phyloP scores from a whole-genome alignment of 192 early-diverging fungal species.

The Coemansia aciculifera region DNA sequence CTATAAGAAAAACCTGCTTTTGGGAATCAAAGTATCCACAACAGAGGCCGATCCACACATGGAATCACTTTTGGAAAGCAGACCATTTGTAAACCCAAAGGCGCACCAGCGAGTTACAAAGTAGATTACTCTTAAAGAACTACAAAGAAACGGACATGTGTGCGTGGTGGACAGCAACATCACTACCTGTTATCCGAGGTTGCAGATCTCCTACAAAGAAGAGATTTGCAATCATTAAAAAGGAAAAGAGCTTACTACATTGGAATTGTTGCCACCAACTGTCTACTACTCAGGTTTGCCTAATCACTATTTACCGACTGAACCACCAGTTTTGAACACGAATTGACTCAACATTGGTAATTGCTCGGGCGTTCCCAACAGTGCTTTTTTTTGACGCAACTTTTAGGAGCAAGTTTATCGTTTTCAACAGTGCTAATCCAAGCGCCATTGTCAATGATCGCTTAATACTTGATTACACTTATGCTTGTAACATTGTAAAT shows the following conservation, averaged over 20 bases:
- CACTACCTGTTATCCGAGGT: not conserved
- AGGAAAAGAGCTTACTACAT: not conserved
- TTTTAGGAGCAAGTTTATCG: too few species aligned
- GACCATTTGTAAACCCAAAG: not conserved
- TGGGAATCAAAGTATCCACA: not conserved
- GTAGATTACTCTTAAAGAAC: not conserved
- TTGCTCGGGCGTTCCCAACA: too few species aligned
- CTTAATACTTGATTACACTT: too few species aligned
- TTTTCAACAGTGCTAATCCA: too few species aligned
- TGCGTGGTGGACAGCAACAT: not conserved
- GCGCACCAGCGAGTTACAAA: not conserved
- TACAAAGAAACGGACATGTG: not conserved
- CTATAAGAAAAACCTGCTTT: not conserved
- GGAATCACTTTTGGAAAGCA: not conserved
- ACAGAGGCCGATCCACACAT: not conserved
- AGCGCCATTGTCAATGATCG: too few species aligned
- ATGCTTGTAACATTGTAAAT: too few species aligned
- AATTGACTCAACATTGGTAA: not conserved
- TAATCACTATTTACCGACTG: not conserved
- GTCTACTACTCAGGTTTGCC: not conserved
- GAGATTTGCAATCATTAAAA: not conserved
- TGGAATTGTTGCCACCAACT: not conserved
- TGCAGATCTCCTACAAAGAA: not conserved
- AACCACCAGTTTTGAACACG: not conserved
- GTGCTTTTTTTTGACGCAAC: too few species aligned